A percentile compares a stretch with the other conserved stretches of the same genome.
phyloP scores from a whole-genome alignment of 177 flowering plant species.

The Vitis hybrid region DNA sequence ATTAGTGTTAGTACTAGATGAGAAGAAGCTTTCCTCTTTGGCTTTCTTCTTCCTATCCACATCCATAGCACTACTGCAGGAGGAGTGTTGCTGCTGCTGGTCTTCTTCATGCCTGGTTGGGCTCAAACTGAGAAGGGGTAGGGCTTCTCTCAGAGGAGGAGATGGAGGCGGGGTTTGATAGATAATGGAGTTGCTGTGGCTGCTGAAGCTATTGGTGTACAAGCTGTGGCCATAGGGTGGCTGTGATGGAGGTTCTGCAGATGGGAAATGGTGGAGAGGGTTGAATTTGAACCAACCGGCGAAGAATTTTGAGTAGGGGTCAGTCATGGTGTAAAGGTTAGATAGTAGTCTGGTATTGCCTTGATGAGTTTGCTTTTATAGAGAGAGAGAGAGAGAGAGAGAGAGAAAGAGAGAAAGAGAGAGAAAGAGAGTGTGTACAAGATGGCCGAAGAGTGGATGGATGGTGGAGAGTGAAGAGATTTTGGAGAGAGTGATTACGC shows the following conservation, averaged over 20 bases:
- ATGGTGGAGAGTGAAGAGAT: slow-evolving; percentile 20
- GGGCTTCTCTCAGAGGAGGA: slow-evolving; percentile 55
- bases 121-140: slow-evolving; percentile 44
- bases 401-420: slow-evolving; percentile 11
- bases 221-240: slow-evolving; percentile 7
- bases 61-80: slow-evolving; percentile 7
- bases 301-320: slow-evolving; percentile 47
- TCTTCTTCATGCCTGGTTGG: slow-evolving; percentile 26
- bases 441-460: slow-evolving; percentile 24
- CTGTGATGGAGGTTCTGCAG: slow-evolving; percentile 11
- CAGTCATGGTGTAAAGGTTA: slow-evolving; percentile 36
- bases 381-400: slow-evolving; percentile 17
- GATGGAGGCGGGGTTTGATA: slow-evolving; percentile 38
- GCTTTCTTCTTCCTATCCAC: slow-evolving; percentile 4
- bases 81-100: slow-evolving; percentile 3
- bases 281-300: slow-evolving; percentile 33
- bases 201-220: slow-evolving; percentile 6
- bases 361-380: slow-evolving; percentile 20
- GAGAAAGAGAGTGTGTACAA: slow-evolving; percentile 26
- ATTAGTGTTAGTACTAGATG: not conserved
- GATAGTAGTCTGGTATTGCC: slow-evolving; percentile 11
- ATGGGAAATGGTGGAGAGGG: slow-evolving; percentile 13
- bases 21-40: slow-evolving; percentile 3
- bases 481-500: slow-evolving; percentile 1
- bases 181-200: slow-evolving; percentile 4